Base-by-base conservation (phyloP, 2,329 filamentous ascomycete genomes). In the Alternaria metachromatica region DNA sequence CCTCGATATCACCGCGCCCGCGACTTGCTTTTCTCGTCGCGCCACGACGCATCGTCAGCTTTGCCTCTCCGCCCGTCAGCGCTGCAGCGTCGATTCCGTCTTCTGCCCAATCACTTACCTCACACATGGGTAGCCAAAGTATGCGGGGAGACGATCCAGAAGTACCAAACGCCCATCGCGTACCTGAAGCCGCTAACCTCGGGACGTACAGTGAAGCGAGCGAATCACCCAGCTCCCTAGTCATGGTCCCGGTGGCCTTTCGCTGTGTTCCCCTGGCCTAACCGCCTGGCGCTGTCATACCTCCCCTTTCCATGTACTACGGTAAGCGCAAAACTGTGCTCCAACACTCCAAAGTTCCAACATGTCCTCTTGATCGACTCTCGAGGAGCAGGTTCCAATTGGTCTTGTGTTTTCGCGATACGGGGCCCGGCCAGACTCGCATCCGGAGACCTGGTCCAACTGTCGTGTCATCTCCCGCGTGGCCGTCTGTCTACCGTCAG, bases 101-200 rank as follows among this genome's bases (percentile, higher is more conserved):
- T 33, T 0, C 33, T 23, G n/a, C 49, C 56, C 55, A 58, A 61
- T 61, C 48, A 50, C 20, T 45, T 18, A 55, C 26, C 60, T 41
- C 13, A 18, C 12, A 28, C 37, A 13, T 33, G 28, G 33, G 21
- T 30, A 49, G 45, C 54, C 30, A 33, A 44, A 28, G 50, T 28
- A 43, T 65, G 65, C 67, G 69, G 62, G 68, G 67, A 56, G 23
- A 59, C 56, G 51, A 57, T 51, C 43, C 45, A 49, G 49, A 60
- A 60, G 59, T 43, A 62, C 62, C 60, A 65, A 66, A 67, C 66
- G 64, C 66, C 64, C 60, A 63, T 63, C 51, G 67, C 64, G 21
- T 62, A 61, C 63, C 51, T 68, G 64, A 70, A 64, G 64, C 66
- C 69, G 71, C 71, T 72, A 72, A 51, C n/a, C 44, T 59, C 62